These are phyloP conservation scores for Sarocladiaceae sp. DNA, from an alignment of 2,329 filamentous ascomycete genomes.

Conservation along the genomic window DNA sequence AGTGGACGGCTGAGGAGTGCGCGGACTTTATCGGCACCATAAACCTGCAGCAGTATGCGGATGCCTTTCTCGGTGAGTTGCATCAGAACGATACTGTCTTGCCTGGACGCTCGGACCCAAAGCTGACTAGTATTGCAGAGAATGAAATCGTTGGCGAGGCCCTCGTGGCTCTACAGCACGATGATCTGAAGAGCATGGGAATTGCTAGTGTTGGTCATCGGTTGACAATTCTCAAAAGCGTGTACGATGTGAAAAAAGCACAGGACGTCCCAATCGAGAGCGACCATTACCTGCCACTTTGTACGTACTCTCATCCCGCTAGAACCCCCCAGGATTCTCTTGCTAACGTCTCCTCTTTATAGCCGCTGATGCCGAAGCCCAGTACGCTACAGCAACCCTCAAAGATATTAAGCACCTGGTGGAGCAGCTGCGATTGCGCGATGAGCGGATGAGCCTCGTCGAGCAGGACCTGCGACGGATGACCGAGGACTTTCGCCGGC, in stretches of 20 bases:
- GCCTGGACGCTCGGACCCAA: background rate
- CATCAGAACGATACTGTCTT: background rate
- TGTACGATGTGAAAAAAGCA: constrained; percentile 93
- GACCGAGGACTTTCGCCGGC: constrained; percentile 78
- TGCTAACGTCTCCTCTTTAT: constrained; percentile 12
- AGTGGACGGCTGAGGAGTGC: constrained; percentile 82
- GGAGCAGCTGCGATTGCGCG: constrained; percentile 79
- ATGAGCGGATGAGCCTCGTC: constrained; percentile 78
- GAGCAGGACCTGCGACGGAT: constrained; percentile 80
- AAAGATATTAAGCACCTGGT: constrained; percentile 91
- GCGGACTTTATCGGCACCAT: constrained; percentile 80
- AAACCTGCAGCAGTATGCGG: constrained; percentile 75
- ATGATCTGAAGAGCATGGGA: constrained; percentile 92
- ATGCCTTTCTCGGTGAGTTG: constrained; percentile 71
- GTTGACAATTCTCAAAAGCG: constrained; percentile 87
- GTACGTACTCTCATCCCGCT: no score
- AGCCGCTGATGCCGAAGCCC: constrained; percentile 85
- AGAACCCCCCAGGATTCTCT: no score
- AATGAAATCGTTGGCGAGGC: constrained; percentile 93
- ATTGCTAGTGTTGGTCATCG: constrained; percentile 89
- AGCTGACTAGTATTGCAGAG: constrained; percentile 44
- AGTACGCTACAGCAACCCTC: constrained; percentile 81
- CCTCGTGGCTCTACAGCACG: constrained; percentile 79
- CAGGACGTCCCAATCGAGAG: constrained; percentile 87
- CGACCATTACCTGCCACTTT: constrained; percentile 88